Evolutionary conservation across 1,284 basidiomycete species (phyloP).

Genomic region (Gymnopus androsaceus): DNA sequence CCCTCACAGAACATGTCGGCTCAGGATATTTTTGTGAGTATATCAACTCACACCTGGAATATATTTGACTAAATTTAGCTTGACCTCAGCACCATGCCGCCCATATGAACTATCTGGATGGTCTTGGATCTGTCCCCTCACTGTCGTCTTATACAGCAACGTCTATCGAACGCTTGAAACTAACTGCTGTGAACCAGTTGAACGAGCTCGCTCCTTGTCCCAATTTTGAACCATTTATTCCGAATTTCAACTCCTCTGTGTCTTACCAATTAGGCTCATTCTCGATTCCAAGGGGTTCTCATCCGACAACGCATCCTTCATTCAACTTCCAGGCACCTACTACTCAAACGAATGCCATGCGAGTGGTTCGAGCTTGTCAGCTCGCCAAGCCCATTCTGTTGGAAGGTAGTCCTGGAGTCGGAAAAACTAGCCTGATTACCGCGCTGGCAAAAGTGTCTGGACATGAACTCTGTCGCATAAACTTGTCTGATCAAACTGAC

Average conservation of each 20-base stretch:
- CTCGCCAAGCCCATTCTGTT: conserved; percentile 91
- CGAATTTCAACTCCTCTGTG: conserved; percentile 35
- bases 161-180: conserved; percentile 50
- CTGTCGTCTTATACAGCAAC: conserved; percentile 55
- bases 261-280: conserved; percentile 78
- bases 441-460: conserved; percentile 86
- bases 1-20: conserved; percentile 39
- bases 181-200: conserved; percentile 50
- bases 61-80: conserved; percentile 3
- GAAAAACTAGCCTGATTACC: conserved; percentile 93
- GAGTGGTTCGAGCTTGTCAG: conserved; percentile 89
- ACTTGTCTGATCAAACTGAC: conserved; percentile 98
- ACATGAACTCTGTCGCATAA: conserved; percentile 90
- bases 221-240: conserved; percentile 29
- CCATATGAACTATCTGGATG: conserved; percentile 85
- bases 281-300: conserved; percentile 63
- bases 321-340: conserved; percentile 93
- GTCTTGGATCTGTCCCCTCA: conserved; percentile 77
- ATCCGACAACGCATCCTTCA: conserved; percentile 33
- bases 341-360: conserved; percentile 85
- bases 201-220: conserved; percentile 53
- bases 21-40: conserved; percentile 74
- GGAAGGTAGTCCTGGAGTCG: conserved; percentile 98
- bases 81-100: conserved; percentile 78
- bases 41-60: background rate